phyloP scores from a whole-genome alignment of 805 yeast genomes.

The Cyberlindnera americana region DNA sequence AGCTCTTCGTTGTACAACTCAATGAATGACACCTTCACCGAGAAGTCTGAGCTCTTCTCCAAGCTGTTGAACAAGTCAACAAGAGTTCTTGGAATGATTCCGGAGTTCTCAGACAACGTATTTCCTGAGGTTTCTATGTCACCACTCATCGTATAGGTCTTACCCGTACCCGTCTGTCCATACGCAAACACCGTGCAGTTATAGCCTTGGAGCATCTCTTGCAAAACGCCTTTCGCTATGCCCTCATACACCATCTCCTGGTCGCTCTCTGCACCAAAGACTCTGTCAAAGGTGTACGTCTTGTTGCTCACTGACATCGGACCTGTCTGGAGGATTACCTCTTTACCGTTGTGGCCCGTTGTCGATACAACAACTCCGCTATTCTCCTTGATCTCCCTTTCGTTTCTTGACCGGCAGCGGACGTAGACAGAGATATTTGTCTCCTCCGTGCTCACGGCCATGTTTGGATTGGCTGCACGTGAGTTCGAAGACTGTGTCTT shows the following conservation, averaged over 20 bases:
- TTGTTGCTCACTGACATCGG: conserved; percentile 34
- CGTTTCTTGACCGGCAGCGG: conserved; percentile 53
- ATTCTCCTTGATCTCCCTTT: conserved; percentile 50
- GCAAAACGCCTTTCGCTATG: conserved; percentile 52
- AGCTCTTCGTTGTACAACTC: conserved; percentile 84
- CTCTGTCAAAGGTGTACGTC: conserved; percentile 70
- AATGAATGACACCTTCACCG: conserved; percentile 69
- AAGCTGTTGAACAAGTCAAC: conserved; percentile 51
- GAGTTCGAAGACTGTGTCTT: conserved; percentile 23
- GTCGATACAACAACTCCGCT: conserved; percentile 55
- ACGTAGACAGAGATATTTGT: conserved; percentile 52
- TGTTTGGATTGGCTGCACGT: conserved; percentile 10
- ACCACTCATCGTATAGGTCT: conserved; percentile 74
- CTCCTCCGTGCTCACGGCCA: conserved; percentile 16
- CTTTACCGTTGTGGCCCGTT: conserved; percentile 41
- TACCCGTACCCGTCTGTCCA: conserved; percentile 89
- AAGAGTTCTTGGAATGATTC: conserved; percentile 60
- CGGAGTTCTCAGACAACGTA: conserved; percentile 44
- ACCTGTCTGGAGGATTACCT: conserved; percentile 43
- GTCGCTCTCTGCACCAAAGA: conserved; percentile 77
- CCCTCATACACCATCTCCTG: conserved; percentile 64
- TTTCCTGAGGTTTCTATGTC: conserved; percentile 45
- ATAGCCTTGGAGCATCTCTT: conserved; percentile 68
- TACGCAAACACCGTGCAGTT: conserved; percentile 81
- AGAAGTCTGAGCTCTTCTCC: conserved; percentile 43